Base-by-base conservation (phyloP, 225 moss, liverwort and hornwort genomes). In the Polytrichum commune region DNA sequence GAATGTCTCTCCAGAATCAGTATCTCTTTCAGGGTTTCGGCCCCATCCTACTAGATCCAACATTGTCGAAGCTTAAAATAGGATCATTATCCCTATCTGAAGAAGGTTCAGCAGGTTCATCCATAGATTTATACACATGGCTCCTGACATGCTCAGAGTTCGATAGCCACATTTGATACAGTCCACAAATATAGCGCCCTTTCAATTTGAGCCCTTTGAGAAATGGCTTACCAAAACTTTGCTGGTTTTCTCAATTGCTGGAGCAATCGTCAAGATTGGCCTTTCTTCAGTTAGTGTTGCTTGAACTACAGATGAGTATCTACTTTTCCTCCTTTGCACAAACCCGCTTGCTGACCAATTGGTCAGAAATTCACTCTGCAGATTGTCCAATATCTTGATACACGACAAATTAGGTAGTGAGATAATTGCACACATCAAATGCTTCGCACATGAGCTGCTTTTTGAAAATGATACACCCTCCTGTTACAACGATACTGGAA, bases 241-340 rank as follows among this genome's bases (percentile, higher is more conserved):
- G 5, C 62, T 75, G 23, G 76, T 1, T 54, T 22, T 82, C 18
- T 79, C 75, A 24, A 74, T 23, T 16, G 79, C 67, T 60, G 84
- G 78, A 60, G 56, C 24, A 62, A 64, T 72, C 7, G 84, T 80
- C 29, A 71, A 62, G 25, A 80, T 60, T 23, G 80, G 84, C 73
- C 80, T 73, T 53, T 85, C 80, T 68, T 88, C 88, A 24, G 76
- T 82, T 70, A 88, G 69, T 7, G 88, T 80, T 29, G 84, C 84
- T 71, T 72, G 82, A 57, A 82, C 79, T 9, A 74, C 63, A 62
- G 77, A 28, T 65, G 32, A 24, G 30, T 71, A 30, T 65, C 27
- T 76, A 62, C 73, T 57, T 64, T 19, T 66, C 53, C 74, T 70
- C 32, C 38, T 24, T 62, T 57, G 84, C 64, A 67, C 33, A 7